A percentile compares a stretch with the other conserved stretches of the same genome.
These are phyloP conservation scores for Blastobotrys mokoenaii DNA, from an alignment of 805 yeast genomes.

Conservation along the genomic window DNA sequence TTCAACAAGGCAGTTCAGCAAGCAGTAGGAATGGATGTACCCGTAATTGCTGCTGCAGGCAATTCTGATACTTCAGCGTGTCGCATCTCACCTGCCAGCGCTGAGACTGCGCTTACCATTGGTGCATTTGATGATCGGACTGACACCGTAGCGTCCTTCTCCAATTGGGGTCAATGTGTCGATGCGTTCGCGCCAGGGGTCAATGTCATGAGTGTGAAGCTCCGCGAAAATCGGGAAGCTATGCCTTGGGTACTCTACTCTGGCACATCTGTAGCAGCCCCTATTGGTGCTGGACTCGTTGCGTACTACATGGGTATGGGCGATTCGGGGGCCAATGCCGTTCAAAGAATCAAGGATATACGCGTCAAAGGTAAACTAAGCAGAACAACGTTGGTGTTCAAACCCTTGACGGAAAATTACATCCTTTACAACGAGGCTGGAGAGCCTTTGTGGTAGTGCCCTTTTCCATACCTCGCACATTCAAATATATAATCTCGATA, in stretches of 20 bases:
- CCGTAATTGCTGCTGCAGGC: conserved; percentile 41
- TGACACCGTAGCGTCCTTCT: conserved; percentile 64
- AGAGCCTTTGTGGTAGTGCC: conserved; percentile 19
- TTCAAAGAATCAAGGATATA: conserved; percentile 15
- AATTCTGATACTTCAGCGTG: conserved; percentile 76
- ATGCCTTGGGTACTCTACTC: conserved; percentile 14
- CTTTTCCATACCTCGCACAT: too few species aligned
- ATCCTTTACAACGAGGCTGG: conserved; percentile 22
- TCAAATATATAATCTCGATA: too few species aligned
- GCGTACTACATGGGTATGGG: conserved; percentile 52
- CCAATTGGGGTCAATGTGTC: conserved; percentile 94
- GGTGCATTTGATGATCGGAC: conserved; percentile 79
- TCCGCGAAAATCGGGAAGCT: conserved; percentile 8
- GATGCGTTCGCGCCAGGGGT: conserved; percentile 83
- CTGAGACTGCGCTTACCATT: conserved; percentile 62
- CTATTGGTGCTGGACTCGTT: conserved; percentile 84
- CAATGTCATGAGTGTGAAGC: conserved; percentile 52
- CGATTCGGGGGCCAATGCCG: conserved; percentile 15
- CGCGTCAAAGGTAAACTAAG: conserved; percentile 11
- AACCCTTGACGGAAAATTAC: conserved; percentile 21
- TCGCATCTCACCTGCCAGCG: conserved; percentile 77
- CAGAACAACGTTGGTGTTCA: conserved; percentile 15
- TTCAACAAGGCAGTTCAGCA: conserved; percentile 22
- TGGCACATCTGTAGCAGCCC: conserved; percentile 96
- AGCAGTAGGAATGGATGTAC: conserved; percentile 16